A percentile compares a stretch with the other conserved stretches of the same genome.
Conservation (phyloP, 106 monocot species). For the Ottelia alismoides region DNA sequence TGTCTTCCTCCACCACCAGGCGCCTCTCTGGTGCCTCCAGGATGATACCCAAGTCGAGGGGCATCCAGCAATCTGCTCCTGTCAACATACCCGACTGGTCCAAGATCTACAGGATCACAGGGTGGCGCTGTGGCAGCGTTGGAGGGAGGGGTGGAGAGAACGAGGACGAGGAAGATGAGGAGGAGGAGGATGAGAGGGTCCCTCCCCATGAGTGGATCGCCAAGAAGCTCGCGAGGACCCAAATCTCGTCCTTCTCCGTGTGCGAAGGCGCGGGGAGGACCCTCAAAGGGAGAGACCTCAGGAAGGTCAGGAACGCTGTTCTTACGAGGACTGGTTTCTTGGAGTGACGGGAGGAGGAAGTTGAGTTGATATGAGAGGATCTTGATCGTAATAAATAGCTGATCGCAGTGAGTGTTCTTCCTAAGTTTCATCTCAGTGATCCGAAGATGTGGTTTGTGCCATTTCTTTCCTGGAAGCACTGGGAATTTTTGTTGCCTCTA, state of each 20-base stretch:
- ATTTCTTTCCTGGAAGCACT: too few relatives aligned
- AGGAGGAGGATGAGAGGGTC: slow-evolving; percentile 13
- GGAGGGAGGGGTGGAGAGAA: background rate
- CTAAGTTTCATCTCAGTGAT: background rate
- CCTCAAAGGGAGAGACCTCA: slow-evolving; percentile 60
- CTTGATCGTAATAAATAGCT: too few relatives aligned
- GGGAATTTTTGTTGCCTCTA: too few relatives aligned
- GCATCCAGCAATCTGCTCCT: slow-evolving; percentile 29
- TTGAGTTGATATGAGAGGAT: too few relatives aligned
- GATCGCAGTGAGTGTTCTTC: background rate
- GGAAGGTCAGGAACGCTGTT: slow-evolving; percentile 63
- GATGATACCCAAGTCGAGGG: slow-evolving; percentile 20
- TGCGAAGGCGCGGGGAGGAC: slow-evolving; percentile 71
- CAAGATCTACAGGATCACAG: slow-evolving; percentile 17
- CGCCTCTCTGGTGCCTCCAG: slow-evolving; percentile 8
- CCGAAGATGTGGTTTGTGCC: too few relatives aligned
- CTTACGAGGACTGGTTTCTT: slow-evolving; percentile 61
- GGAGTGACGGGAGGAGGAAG: too few relatives aligned
- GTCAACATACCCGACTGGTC: slow-evolving; percentile 40
- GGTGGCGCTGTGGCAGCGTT: background rate
- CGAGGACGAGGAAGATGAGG: slow-evolving; percentile 19
- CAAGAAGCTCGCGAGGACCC: slow-evolving; percentile 39
- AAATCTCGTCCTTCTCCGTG: slow-evolving; percentile 62
- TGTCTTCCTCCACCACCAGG: slow-evolving; percentile 3
- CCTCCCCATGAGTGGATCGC: slow-evolving; percentile 71